A percentile compares a stretch with the other conserved stretches of the same genome.
phyloP scores from a whole-genome alignment of 768 basidiomycete genomes.

The Leucosporidium creatinivorum region DNA sequence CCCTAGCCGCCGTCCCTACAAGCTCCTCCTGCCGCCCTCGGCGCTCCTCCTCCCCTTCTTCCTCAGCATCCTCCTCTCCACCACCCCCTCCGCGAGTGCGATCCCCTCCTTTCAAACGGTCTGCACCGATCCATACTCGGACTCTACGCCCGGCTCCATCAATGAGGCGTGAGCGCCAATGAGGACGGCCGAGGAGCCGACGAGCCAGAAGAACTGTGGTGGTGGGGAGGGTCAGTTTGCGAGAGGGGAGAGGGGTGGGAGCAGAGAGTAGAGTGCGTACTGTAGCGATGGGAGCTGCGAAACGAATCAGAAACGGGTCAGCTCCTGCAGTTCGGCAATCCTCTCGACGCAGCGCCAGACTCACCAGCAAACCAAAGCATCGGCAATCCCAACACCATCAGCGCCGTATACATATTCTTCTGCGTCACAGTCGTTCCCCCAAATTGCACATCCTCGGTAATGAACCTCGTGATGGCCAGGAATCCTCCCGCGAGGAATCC shows the following conservation, averaged over 20 bases:
- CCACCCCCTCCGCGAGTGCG: too few species aligned
- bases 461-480: slow-evolving; percentile 71
- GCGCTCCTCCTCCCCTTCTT: too few species aligned
- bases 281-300: too few species aligned
- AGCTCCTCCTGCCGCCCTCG: too few species aligned
- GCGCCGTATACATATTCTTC: slow-evolving; percentile 74
- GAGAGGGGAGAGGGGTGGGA: too few species aligned
- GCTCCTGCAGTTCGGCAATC: too few species aligned
- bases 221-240: slow-evolving; percentile 49
- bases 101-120: slow-evolving; percentile 29
- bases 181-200: slow-evolving; percentile 74
- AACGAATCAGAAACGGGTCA: background rate
- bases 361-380: slow-evolving; percentile 58
- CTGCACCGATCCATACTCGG: slow-evolving; percentile 77
- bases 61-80: too few species aligned
- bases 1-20: too few species aligned
- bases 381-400: slow-evolving; percentile 87
- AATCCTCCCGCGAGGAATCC: slow-evolving; percentile 88
- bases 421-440: slow-evolving; percentile 77
- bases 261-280: too few species aligned
- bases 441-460: slow-evolving; percentile 66
- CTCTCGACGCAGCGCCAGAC: background rate
- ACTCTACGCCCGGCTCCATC: slow-evolving; percentile 91
- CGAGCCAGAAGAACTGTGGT: slow-evolving; percentile 73
- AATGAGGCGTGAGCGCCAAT: slow-evolving; percentile 79